Evolutionary conservation across 495 filamentous ascomycete genomes (phyloP).

Genomic region (Chlorociboria aeruginascens): DNA sequence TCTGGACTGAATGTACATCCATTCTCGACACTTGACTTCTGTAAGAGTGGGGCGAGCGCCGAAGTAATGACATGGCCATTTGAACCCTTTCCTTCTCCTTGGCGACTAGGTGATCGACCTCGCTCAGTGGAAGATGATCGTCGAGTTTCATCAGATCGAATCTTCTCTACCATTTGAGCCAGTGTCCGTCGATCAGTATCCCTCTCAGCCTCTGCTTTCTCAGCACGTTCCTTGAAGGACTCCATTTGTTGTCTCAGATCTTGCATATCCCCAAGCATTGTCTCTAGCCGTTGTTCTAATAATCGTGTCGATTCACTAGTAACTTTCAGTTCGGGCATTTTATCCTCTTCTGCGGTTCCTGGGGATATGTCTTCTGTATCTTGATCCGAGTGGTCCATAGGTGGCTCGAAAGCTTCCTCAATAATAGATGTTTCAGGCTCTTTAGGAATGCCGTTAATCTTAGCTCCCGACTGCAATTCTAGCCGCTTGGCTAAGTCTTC

Average conservation of each 20-base stretch:
- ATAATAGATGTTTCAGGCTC: constrained; percentile 16
- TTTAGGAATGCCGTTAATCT: constrained; percentile 17
- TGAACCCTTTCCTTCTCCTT: not conserved
- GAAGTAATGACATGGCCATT: not conserved
- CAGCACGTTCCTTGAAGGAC: constrained; percentile 60
- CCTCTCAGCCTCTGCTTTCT: constrained; percentile 67
- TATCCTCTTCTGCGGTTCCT: constrained; percentile 24
- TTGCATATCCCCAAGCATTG: constrained; percentile 72
- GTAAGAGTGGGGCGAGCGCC: not conserved
- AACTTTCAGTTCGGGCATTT: constrained; percentile 15
- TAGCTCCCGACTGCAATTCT: constrained; percentile 38
- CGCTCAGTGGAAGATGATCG: constrained; percentile 19
- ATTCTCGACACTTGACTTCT: constrained; percentile 23
- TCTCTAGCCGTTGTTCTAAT: constrained; percentile 63
- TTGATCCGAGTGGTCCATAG: constrained; percentile 5
- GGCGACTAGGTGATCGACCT: constrained; percentile 2
- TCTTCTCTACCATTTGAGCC: constrained; percentile 78
- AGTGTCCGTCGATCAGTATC: constrained; percentile 56
- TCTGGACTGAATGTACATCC: constrained; percentile 22
- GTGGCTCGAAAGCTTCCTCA: constrained; percentile 26
- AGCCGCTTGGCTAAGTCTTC: constrained; percentile 68
- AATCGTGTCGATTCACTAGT: constrained; percentile 20
- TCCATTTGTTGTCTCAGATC: constrained; percentile 73
- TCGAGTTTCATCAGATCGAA: constrained; percentile 49
- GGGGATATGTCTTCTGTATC: constrained; percentile 7